Conservation (phyloP, 1,139 yeast species). For the Diutina sp. region DNA sequence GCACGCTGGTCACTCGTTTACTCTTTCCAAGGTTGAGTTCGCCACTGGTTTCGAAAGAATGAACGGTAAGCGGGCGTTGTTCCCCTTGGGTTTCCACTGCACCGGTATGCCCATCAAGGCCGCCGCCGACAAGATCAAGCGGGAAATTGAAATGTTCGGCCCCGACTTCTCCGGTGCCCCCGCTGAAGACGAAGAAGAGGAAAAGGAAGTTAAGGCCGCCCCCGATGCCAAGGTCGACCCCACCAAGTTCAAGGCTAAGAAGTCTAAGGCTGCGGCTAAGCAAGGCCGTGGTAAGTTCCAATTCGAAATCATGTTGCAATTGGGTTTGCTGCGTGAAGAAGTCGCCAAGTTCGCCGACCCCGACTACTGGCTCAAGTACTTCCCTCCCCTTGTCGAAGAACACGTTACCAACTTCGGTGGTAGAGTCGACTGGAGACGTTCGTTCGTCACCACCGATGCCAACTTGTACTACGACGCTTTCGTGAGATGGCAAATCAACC, state of each 20-base stretch:
- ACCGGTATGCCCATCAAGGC: slow-evolving; percentile 99
- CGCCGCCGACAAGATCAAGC: slow-evolving; percentile 86
- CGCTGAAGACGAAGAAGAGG: slow-evolving; percentile 38
- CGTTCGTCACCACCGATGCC: slow-evolving; percentile 87
- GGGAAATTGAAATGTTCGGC: slow-evolving; percentile 91
- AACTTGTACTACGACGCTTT: slow-evolving; percentile 94
- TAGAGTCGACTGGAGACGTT: slow-evolving; percentile 97
- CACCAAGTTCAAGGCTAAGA: slow-evolving; percentile 84
- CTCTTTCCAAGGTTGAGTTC: slow-evolving; percentile 89
- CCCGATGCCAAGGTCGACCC: slow-evolving; percentile 49
- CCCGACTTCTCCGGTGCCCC: slow-evolving; percentile 62
- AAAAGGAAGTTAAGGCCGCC: slow-evolving; percentile 22
- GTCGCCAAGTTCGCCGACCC: slow-evolving; percentile 85
- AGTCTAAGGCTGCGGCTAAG: slow-evolving; percentile 86
- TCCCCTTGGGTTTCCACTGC: slow-evolving; percentile 98
- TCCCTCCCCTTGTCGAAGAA: slow-evolving; percentile 80
- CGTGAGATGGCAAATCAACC: slow-evolving; percentile 92
- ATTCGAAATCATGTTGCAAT: slow-evolving; percentile 90
- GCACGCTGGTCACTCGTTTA: slow-evolving; percentile 96
- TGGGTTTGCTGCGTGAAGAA: slow-evolving; percentile 75
- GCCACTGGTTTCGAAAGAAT: slow-evolving; percentile 91
- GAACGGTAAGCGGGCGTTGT: slow-evolving; percentile 84
- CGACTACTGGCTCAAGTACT: slow-evolving; percentile 73
- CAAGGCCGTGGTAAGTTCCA: slow-evolving; percentile 91
- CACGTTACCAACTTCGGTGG: slow-evolving; percentile 83